Evolutionary conservation across 768 basidiomycete genomes (phyloP).

Genomic region (Lactarius trivialis): DNA sequence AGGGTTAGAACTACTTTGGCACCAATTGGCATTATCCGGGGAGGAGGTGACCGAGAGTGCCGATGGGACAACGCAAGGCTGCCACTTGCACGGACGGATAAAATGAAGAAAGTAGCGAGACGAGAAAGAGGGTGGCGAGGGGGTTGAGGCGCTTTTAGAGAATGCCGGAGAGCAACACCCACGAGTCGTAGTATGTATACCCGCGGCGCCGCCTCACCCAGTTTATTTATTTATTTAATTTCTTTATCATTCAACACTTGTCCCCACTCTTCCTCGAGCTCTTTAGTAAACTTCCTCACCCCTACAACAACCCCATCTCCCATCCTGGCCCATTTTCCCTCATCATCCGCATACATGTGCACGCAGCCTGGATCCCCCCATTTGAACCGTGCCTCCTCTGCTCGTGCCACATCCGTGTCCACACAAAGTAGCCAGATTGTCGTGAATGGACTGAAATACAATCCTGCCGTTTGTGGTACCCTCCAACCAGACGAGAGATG

Average conservation of each 20-base stretch:
- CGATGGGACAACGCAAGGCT: slow-evolving; percentile 11
- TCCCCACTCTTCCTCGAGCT: not conserved
- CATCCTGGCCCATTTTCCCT: slow-evolving; percentile 6
- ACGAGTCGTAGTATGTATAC: not conserved
- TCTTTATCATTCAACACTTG: not conserved
- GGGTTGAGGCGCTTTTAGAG: slow-evolving; percentile 6
- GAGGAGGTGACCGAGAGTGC: slow-evolving; percentile 14
- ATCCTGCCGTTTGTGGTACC: slow-evolving; percentile 33
- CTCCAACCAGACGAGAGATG: slow-evolving; percentile 39
- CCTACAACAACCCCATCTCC: slow-evolving; percentile 14
- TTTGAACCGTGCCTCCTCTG: slow-evolving; percentile 23
- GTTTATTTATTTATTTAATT: not conserved
- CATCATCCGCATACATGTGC: slow-evolving; percentile 19
- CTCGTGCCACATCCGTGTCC: slow-evolving; percentile 23
- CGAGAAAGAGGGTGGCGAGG: slow-evolving; percentile 8
- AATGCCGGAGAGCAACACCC: not conserved
- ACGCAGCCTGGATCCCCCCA: slow-evolving; percentile 28
- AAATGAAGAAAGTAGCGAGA: slow-evolving; percentile 25
- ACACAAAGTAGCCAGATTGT: slow-evolving; percentile 28
- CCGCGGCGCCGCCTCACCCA: not conserved
- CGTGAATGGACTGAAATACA: slow-evolving; percentile 33
- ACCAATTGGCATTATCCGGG: slow-evolving; percentile 31
- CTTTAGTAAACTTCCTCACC: slow-evolving; percentile 1
- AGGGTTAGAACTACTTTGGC: slow-evolving; percentile 9
- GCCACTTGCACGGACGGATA: slow-evolving; percentile 21